Conservation (phyloP, 805 yeast species). For the Metschnikowia cubensis region DNA sequence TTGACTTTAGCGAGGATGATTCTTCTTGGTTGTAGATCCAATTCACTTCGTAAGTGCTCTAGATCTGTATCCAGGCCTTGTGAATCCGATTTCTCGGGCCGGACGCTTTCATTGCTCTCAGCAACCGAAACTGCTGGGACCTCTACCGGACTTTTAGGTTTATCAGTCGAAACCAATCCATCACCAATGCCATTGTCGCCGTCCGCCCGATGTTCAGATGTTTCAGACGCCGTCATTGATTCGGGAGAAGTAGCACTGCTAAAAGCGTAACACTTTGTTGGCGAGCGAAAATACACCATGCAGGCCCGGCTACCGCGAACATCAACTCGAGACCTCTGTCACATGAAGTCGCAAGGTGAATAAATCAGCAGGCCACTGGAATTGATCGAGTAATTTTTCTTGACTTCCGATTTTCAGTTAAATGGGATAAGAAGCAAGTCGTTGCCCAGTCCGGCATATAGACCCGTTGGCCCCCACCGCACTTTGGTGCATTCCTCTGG, state of each 20-base stretch:
- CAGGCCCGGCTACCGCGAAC: slow-evolving; percentile 1
- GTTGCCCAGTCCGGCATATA: not conserved
- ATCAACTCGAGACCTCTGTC: not conserved
- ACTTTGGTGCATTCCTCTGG: not conserved
- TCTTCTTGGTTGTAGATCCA: slow-evolving; percentile 15
- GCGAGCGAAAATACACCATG: slow-evolving; percentile 1
- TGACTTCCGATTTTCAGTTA: not conserved
- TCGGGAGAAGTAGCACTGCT: not conserved
- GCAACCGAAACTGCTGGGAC: not conserved
- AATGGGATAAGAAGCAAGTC: not conserved
- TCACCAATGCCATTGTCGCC: not conserved
- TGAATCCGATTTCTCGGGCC: not conserved
- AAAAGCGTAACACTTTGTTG: not conserved
- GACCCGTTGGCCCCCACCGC: not conserved
- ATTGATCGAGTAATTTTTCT: not conserved
- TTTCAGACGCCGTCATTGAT: not conserved
- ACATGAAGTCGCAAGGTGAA: not conserved
- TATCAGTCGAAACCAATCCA: no score
- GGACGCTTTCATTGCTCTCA: not conserved
- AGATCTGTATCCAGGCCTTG: not conserved
- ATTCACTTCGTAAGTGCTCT: slow-evolving; percentile 10
- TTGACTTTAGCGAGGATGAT: slow-evolving; percentile 70
- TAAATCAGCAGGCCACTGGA: no score
- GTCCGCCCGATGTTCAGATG: not conserved
- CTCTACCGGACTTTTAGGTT: not conserved